A percentile compares a stretch with the other conserved stretches of the same genome.
Evolutionary conservation across 768 basidiomycete species (phyloP).

Genomic region (Lentinula detonsa): DNA sequence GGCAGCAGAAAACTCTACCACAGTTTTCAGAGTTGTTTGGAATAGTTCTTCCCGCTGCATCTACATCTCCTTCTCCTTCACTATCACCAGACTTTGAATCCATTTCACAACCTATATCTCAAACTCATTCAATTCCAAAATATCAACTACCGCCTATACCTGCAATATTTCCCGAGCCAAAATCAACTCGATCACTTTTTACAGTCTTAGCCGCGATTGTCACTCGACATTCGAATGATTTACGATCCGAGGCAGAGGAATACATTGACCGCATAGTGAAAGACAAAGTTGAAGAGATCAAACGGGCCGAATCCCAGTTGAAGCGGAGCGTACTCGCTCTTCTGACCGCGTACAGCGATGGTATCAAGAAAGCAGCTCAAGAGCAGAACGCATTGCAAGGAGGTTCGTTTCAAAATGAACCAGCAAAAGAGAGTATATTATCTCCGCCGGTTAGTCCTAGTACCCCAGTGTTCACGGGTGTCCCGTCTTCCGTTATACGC

Average conservation of each 20-base stretch:
- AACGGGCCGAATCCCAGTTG: conserved; percentile 30
- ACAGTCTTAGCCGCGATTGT: conserved; percentile 38
- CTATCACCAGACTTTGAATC: background rate
- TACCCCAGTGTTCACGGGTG: background rate
- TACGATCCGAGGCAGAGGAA: conserved; percentile 36
- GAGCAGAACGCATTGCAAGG: conserved; percentile 11
- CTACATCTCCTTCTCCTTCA: background rate
- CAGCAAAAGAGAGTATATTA: background rate
- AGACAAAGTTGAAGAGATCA: conserved; percentile 34
- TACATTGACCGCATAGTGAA: conserved; percentile 30
- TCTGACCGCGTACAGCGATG: conserved; percentile 37
- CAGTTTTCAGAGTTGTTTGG: conserved; percentile 5
- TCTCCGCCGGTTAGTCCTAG: conserved; percentile 5
- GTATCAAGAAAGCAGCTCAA: conserved; percentile 25
- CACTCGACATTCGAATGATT: conserved; percentile 26
- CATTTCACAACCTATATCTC: background rate
- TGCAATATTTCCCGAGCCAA: conserved; percentile 46
- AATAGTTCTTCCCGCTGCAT: conserved; percentile 1
- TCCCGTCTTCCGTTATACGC: conserved; percentile 24
- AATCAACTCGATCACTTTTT: conserved; percentile 44
- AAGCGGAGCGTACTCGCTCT: conserved; percentile 36
- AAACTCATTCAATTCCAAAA: conserved; percentile 4
- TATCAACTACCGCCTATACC: conserved; percentile 28
- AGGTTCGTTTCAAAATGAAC: background rate
- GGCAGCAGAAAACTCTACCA: background rate